phyloP scores from a whole-genome alignment of 1,139 yeast genomes.

The Geotrichum armillariae region DNA sequence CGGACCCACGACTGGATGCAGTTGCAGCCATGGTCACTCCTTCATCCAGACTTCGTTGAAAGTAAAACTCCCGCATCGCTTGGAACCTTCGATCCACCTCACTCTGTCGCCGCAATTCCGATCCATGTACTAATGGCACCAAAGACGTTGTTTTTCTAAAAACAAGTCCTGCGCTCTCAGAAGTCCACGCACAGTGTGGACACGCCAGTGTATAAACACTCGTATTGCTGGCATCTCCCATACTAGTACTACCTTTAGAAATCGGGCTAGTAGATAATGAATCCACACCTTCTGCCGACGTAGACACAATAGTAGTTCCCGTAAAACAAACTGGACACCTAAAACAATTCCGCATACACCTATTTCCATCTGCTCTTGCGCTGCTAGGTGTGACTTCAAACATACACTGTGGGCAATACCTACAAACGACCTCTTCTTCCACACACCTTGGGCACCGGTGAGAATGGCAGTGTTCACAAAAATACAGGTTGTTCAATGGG shows the following conservation, averaged over 20 bases:
- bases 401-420: conserved; percentile 35
- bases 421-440: conserved; percentile 30
- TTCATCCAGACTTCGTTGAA: conserved; percentile 22
- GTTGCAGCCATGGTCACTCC: conserved; percentile 21
- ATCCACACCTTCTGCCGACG: no score
- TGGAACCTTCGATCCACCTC: conserved; percentile 16
- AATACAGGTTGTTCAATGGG: conserved; percentile 27
- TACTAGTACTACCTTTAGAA: not conserved
- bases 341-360: conserved; percentile 33
- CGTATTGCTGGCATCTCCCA: not conserved
- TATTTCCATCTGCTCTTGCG: conserved; percentile 28
- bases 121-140: conserved; percentile 3
- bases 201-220: conserved; percentile 25
- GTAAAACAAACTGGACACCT: conserved; percentile 32
- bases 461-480: conserved; percentile 31
- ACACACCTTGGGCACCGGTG: conserved; percentile 33
- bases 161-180: conserved; percentile 8
- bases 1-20: conserved; percentile 8
- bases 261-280: not conserved
- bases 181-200: conserved; percentile 29
- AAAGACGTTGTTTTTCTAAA: not conserved
- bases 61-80: conserved; percentile 22
- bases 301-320: conserved; percentile 11
- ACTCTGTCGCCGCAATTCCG: conserved; percentile 5
- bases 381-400: conserved; percentile 32